Evolutionary conservation across 2,329 filamentous ascomycete species (phyloP).

Genomic region (Clarireedia homoeocarpa): DNA sequence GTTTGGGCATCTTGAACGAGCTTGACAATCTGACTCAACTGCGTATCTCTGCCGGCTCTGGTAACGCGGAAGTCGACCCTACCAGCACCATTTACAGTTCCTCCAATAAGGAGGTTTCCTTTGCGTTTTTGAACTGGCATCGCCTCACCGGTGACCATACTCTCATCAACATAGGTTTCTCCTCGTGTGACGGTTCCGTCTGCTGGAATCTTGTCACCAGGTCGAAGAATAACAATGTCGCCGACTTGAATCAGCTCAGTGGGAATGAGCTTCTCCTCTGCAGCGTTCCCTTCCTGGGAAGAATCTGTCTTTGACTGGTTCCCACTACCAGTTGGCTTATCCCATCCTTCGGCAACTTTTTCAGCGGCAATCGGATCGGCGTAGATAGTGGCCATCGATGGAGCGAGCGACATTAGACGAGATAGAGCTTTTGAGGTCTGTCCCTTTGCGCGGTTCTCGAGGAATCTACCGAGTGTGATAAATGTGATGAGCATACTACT

Average conservation of each 20-base stretch:
- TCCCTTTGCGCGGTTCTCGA: conserved; percentile 92
- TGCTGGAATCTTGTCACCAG: conserved; percentile 93
- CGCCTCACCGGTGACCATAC: conserved; percentile 96
- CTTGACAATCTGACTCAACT: conserved; percentile 95
- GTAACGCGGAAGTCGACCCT: conserved; percentile 89
- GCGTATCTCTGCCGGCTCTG: conserved; percentile 86
- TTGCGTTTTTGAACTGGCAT: conserved; percentile 89
- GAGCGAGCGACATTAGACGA: conserved; percentile 87
- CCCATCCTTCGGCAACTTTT: conserved; percentile 79
- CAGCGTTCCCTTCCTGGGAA: conserved; percentile 46
- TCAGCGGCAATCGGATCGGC: conserved; percentile 87
- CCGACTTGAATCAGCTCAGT: conserved; percentile 92
- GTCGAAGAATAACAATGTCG: conserved; percentile 85
- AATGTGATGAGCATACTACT: conserved; percentile 98
- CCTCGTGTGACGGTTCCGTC: conserved; percentile 82
- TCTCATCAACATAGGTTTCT: conserved; percentile 92
- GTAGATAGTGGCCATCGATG: conserved; percentile 96
- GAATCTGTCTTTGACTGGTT: conserved; percentile 38
- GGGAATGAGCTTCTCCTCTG: conserved; percentile 80
- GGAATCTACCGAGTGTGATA: conserved; percentile 79
- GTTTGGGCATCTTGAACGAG: conserved; percentile 98
- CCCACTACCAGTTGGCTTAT: conserved; percentile 34
- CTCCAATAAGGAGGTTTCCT: conserved; percentile 74
- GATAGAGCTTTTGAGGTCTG: conserved; percentile 94
- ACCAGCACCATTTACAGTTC: conserved; percentile 91